Evolutionary conservation across 192 early-diverging fungal species (phyloP).

Genomic region (Entrophospora sp.): DNA sequence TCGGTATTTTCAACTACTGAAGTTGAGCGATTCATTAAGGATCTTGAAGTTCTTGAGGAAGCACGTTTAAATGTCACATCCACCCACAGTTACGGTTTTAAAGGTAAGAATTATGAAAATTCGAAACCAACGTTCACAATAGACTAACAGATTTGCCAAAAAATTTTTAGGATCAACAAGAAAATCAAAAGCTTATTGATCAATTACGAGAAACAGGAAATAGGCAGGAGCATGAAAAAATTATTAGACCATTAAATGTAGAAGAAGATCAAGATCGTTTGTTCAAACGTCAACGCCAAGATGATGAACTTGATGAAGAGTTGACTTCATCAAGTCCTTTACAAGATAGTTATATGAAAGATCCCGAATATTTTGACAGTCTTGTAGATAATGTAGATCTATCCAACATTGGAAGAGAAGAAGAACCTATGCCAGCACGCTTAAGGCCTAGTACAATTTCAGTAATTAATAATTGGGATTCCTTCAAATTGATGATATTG

Average conservation of each 20-base stretch:
- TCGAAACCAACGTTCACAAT: too few relatives aligned
- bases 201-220: too few relatives aligned
- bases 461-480: neutral
- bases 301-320: neutral
- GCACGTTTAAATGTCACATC: neutral
- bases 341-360: constrained; percentile 1
- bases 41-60: neutral
- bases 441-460: neutral
- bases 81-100: too few relatives aligned
- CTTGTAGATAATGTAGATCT: neutral
- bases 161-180: too few relatives aligned
- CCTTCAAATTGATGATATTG: neutral
- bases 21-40: neutral
- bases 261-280: too few relatives aligned
- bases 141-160: too few relatives aligned
- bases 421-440: neutral
- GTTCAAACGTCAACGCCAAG: too few relatives aligned
- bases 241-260: too few relatives aligned
- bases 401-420: constrained; percentile 5
- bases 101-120: too few relatives aligned
- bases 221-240: too few relatives aligned
- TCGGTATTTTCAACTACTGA: neutral
- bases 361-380: constrained; percentile 6
- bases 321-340: neutral
- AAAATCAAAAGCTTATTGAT: too few relatives aligned